These are phyloP conservation scores for Phoma sp. DNA, from an alignment of 2,329 filamentous ascomycete genomes.

Conservation along the genomic window DNA sequence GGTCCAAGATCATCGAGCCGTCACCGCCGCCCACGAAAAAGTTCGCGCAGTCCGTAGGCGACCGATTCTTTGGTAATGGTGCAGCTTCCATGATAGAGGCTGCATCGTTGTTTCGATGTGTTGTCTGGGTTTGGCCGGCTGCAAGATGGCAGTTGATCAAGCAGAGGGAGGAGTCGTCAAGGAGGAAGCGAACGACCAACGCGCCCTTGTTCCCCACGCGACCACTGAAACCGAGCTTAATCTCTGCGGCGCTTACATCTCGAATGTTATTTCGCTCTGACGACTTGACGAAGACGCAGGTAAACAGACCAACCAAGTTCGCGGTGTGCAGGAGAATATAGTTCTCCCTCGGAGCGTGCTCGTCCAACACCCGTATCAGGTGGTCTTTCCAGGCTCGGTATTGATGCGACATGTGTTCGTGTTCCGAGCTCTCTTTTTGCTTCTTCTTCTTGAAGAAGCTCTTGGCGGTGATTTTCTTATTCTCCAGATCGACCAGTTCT, in stretches of 20 bases:
- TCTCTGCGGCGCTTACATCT: slow-evolving; percentile 78
- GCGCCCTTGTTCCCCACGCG: slow-evolving; percentile 97
- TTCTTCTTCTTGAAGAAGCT: slow-evolving; percentile 80
- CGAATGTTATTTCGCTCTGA: slow-evolving; percentile 77
- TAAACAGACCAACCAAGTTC: slow-evolving; percentile 92
- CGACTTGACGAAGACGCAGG: slow-evolving; percentile 91
- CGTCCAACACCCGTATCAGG: slow-evolving; percentile 80
- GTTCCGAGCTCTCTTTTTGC: slow-evolving; percentile 83
- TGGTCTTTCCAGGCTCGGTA: slow-evolving; percentile 97
- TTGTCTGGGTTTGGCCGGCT: slow-evolving; percentile 89
- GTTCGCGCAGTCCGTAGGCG: slow-evolving; percentile 72
- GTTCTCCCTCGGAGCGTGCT: slow-evolving; percentile 78
- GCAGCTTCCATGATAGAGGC: slow-evolving; percentile 84
- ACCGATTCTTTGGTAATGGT: slow-evolving; percentile 75
- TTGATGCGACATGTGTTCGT: slow-evolving; percentile 93
- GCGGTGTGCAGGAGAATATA: slow-evolving; percentile 90
- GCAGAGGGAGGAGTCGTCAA: slow-evolving; percentile 94
- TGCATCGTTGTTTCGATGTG: slow-evolving; percentile 90
- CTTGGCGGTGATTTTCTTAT: slow-evolving; percentile 97
- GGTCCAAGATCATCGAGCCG: slow-evolving; percentile 91
- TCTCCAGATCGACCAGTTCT: slow-evolving; percentile 95
- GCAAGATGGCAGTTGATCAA: slow-evolving; percentile 98
- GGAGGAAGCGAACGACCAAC: slow-evolving; percentile 85
- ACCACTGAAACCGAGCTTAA: slow-evolving; percentile 96
- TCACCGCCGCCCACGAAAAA: slow-evolving; percentile 92